These are phyloP conservation scores for Toxoplasma gondii DNA, from an alignment of 169 alveolate species.

Conservation along the genomic window DNA sequence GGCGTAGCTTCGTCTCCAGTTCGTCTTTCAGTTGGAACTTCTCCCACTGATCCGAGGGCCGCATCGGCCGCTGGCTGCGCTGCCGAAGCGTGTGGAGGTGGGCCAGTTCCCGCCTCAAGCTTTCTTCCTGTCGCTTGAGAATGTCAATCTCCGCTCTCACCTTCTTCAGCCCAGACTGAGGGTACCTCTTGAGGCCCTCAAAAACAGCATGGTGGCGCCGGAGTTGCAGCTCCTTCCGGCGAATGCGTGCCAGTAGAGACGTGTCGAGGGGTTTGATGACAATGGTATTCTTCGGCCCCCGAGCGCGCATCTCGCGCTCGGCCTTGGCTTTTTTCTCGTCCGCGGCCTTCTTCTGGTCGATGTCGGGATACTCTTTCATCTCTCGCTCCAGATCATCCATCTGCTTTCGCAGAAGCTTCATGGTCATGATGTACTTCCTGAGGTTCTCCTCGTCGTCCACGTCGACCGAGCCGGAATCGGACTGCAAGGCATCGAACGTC, in stretches of 20 bases:
- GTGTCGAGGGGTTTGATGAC: slow-evolving; percentile 1
- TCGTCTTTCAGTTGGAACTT: slow-evolving; percentile 24
- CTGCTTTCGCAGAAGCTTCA: slow-evolving; percentile 10
- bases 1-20: slow-evolving; percentile 37
- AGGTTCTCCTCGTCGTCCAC: slow-evolving; percentile 29
- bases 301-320: background rate
- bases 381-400: slow-evolving; percentile 39
- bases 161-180: background rate
- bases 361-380: background rate
- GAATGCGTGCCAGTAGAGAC: slow-evolving; percentile 40
- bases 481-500: background rate
- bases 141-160: slow-evolving; percentile 6
- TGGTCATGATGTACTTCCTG: background rate
- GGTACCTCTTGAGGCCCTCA: background rate
- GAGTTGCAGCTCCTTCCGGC: slow-evolving; percentile 18
- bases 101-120: background rate
- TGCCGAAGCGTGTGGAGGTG: background rate
- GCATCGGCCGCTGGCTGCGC: slow-evolving; percentile 8
- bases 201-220: slow-evolving; percentile 32
- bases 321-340: background rate
- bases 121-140: slow-evolving; percentile 19
- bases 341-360: background rate
- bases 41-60: slow-evolving; percentile 63
- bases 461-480: background rate
- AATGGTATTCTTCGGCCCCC: background rate